phyloP scores from a whole-genome alignment of 768 basidiomycete genomes.

The Boletus pseudo-olivaceus region DNA sequence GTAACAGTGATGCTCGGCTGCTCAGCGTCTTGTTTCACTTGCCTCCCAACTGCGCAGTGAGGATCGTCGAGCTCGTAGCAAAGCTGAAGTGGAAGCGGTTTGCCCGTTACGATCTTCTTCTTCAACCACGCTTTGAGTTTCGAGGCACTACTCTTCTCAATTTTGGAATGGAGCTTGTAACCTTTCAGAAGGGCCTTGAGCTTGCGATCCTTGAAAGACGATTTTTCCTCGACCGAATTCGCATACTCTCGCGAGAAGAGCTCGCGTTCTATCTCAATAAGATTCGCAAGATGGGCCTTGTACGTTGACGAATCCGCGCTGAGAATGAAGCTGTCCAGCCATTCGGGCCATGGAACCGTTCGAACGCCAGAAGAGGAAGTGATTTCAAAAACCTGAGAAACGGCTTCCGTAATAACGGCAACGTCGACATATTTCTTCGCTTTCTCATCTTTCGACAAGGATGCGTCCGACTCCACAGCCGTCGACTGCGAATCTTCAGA shows the following conservation, averaged over 20 bases:
- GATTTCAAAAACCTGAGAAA: conserved; percentile 15
- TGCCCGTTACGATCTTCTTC: conserved; percentile 48
- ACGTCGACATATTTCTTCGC: conserved; percentile 16
- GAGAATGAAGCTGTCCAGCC: conserved; percentile 38
- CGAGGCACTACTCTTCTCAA: conserved; percentile 38
- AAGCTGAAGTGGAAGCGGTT: conserved; percentile 36
- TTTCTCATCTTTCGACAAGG: conserved; percentile 13
- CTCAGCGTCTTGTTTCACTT: conserved; percentile 29
- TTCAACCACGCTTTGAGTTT: conserved; percentile 63
- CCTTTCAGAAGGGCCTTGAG: conserved; percentile 43
- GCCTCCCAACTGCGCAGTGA: conserved; percentile 37
- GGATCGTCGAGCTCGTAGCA: conserved; percentile 40
- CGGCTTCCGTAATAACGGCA: conserved; percentile 18
- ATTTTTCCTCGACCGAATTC: conserved; percentile 22
- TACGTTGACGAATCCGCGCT: conserved; percentile 36
- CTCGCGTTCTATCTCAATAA: conserved; percentile 36
- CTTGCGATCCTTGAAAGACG: conserved; percentile 32
- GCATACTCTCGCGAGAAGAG: conserved; percentile 25
- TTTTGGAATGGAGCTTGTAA: conserved; percentile 35
- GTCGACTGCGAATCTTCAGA: conserved; percentile 68
- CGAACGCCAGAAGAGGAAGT: conserved; percentile 25
- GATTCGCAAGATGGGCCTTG: conserved; percentile 32
- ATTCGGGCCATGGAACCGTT: conserved; percentile 37
- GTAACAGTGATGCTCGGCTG: conserved; percentile 22
- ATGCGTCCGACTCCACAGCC: conserved; percentile 34